Base-by-base conservation (phyloP, 768 basidiomycete species). In the Imleria badia region DNA sequence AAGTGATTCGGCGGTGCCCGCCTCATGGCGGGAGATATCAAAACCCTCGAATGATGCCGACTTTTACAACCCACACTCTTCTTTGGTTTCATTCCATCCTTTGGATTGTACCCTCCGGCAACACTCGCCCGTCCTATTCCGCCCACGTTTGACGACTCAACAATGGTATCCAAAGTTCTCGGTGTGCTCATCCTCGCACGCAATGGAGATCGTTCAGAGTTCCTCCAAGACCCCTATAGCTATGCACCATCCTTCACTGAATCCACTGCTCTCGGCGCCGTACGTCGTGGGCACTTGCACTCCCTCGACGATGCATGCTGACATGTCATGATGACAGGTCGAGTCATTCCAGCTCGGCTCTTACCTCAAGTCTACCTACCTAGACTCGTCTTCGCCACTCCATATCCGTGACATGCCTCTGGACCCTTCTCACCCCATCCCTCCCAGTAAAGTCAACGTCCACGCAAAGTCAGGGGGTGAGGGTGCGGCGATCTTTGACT, bases 391-490 rank as follows among this genome's bases (percentile, higher is more conserved):
- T 35, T 87, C 88, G 29, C 73, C 84, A 11, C 84, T 83, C 41
- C 85, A 83, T 71, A 86, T 91, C 60, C 77, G 78, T 53, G 83
- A 81, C 56, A 84, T 91, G 72, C 79, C 80, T 65, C 75, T 79
- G 46, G 86, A 89, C 68, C 79, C 68, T 9, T 59, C 66, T 8
- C 67, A 67, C 41, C 66, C 89, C 57, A 86, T 87, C 43, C 79
- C 88, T 69, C 86, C 86, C 63, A 80, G 70, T 59, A 80, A 85
- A 69, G 78, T 93, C 61, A 84, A 86, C 62, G 81, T 87, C 42
- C 86, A 85, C 58, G 89, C 87, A 63, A 93, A 93, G 73, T 83
- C 84, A 41, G 89, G 89, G 30, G 85, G 85, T 19, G 91, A 93
- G 68, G 88, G 90, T 48, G 78, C 83, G 7, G 84, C 86, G 36